These are phyloP conservation scores for Rhynchospora breviuscula DNA, from an alignment of 176 grass and related monocot genomes.

Conservation along the genomic window DNA sequence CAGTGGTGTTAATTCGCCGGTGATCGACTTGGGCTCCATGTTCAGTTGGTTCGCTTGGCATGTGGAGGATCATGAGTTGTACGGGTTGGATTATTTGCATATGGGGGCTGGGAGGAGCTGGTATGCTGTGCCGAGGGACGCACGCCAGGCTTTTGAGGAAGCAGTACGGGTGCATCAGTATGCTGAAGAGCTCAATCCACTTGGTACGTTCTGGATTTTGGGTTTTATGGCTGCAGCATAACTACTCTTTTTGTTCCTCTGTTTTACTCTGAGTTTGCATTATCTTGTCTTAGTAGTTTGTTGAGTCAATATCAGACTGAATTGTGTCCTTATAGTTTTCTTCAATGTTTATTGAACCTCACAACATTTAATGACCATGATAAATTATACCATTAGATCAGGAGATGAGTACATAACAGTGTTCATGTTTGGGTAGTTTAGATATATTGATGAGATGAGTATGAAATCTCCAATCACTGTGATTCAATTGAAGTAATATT, in stretches of 20 bases:
- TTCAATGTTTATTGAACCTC: neutral
- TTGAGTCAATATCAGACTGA: neutral
- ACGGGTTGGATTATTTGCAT: conserved; percentile 91
- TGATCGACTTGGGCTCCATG: conserved; percentile 80
- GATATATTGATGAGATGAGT: neutral
- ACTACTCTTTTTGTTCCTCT: neutral
- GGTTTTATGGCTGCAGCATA: neutral
- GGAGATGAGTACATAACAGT: neutral
- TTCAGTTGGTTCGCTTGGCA: conserved; percentile 99
- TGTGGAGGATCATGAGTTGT: conserved; percentile 90
- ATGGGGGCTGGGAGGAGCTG: conserved; percentile 70
- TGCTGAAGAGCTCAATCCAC: conserved; percentile 60
- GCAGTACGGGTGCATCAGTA: conserved; percentile 77
- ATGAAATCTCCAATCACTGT: neutral
- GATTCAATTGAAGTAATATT: neutral
- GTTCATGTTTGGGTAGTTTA: neutral
- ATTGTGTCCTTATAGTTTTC: neutral
- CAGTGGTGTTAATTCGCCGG: conserved; percentile 71
- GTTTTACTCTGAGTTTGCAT: neutral
- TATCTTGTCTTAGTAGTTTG: neutral
- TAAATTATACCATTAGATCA: neutral
- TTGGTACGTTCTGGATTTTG: conserved; percentile 38
- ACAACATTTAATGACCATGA: neutral
- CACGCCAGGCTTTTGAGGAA: conserved; percentile 65
- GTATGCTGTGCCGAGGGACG: conserved; percentile 89